Evolutionary conservation across 2,329 filamentous ascomycete genomes (phyloP).

Genomic region (Pyrenophora teres): DNA sequence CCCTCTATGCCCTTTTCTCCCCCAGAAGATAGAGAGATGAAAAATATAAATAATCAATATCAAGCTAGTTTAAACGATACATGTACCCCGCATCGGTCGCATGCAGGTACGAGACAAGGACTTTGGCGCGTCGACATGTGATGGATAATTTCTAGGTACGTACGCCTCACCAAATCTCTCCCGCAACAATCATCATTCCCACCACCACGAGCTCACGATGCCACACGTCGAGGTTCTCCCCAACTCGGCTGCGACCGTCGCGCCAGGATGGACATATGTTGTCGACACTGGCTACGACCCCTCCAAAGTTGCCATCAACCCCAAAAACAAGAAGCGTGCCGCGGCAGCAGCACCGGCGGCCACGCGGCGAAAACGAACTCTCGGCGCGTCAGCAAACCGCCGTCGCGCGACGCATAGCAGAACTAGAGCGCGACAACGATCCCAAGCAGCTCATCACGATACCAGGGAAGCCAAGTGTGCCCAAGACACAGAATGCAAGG

Average conservation of each 20-base stretch:
- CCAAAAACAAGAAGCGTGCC: conserved; percentile 69
- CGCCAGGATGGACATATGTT: conserved; percentile 92
- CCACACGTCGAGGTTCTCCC: conserved; percentile 83
- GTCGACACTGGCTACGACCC: conserved; percentile 70
- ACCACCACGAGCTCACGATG: conserved; percentile 48
- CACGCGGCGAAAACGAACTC: conserved; percentile 61
- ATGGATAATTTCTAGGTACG: conserved; percentile 5
- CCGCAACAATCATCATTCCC: conserved; percentile 8
- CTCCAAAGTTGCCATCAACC: conserved; percentile 58
- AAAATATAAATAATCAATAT: too few relatives aligned
- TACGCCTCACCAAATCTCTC: conserved; percentile 9
- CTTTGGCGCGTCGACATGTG: conserved; percentile 18
- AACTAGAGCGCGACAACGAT: conserved; percentile 77
- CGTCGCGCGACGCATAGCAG: conserved; percentile 78
- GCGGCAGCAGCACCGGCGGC: conserved; percentile 48
- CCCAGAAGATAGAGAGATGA: background rate
- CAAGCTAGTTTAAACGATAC: background rate
- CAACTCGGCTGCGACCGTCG: conserved; percentile 66
- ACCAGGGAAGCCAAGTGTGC: conserved; percentile 37
- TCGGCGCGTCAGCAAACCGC: conserved; percentile 83
- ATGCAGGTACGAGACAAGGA: conserved; percentile 9
- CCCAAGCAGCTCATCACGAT: conserved; percentile 51
- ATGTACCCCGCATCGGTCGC: conserved; percentile 17
- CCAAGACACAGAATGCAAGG: conserved; percentile 66
- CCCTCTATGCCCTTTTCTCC: too few relatives aligned